Conservation (phyloP, 1,139 yeast species). For the Debaryomyces udenii region DNA sequence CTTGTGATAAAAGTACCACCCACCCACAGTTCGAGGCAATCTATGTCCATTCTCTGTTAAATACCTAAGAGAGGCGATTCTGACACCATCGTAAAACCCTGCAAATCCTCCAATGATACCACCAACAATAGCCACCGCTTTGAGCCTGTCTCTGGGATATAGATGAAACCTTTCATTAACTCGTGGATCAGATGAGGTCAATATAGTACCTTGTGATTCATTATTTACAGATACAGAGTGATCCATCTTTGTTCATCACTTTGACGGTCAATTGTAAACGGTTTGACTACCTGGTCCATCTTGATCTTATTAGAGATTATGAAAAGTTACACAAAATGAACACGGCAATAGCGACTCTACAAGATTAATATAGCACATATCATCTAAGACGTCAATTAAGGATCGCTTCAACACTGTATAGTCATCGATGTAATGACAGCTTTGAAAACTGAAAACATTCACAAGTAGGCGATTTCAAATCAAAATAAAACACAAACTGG, state of each 20-base stretch:
- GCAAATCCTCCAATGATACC: slow-evolving; percentile 60
- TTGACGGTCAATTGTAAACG: background rate
- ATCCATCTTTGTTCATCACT: slow-evolving; percentile 4
- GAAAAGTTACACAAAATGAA: background rate
- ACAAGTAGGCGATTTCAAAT: too few species aligned
- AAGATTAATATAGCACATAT: too few species aligned
- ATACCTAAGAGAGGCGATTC: slow-evolving; percentile 58
- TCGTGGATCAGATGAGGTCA: slow-evolving; percentile 17
- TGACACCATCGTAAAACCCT: slow-evolving; percentile 68
- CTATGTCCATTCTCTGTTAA: slow-evolving; percentile 84
- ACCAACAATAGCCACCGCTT: slow-evolving; percentile 37
- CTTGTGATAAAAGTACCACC: slow-evolving; percentile 90
- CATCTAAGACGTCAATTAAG: too few species aligned
- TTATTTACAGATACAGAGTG: background rate
- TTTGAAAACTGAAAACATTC: too few species aligned
- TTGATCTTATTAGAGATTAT: background rate
- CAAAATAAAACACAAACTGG: background rate
- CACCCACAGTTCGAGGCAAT: slow-evolving; percentile 75
- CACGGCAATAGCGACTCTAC: too few species aligned
- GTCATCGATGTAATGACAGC: background rate
- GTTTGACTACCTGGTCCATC: too few species aligned
- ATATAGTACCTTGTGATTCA: background rate
- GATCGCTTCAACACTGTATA: background rate
- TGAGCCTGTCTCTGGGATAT: slow-evolving; percentile 39
- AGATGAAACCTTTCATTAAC: slow-evolving; percentile 45